These are phyloP conservation scores for Penicillium sp. DNA, from an alignment of 2,329 filamentous ascomycete species.

Conservation along the genomic window DNA sequence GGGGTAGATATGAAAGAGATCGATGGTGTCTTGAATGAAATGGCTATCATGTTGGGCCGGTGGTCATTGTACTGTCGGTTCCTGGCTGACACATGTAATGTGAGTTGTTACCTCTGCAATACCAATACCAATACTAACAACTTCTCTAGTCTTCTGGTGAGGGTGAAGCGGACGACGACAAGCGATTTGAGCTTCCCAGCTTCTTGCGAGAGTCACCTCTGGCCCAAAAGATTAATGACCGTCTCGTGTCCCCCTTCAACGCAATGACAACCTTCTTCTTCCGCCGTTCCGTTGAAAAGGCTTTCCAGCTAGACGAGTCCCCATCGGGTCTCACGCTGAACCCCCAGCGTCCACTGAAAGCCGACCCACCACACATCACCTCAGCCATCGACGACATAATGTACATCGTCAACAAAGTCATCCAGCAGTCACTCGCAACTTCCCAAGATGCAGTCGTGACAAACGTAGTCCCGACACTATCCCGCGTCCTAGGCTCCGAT, in stretches of 20 bases:
- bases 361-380: slow-evolving; percentile 85
- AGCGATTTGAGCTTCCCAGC: slow-evolving; percentile 65
- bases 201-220: slow-evolving; percentile 79
- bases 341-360: slow-evolving; percentile 67
- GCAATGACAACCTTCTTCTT: slow-evolving; percentile 95
- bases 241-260: slow-evolving; percentile 79
- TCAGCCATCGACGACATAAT: slow-evolving; percentile 97
- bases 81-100: slow-evolving; percentile 79
- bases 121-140: slow-evolving; percentile 8
- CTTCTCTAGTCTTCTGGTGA: slow-evolving; percentile 34
- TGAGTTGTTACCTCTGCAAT: slow-evolving; percentile 48
- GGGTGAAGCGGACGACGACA: slow-evolving; percentile 56
- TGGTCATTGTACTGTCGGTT: slow-evolving; percentile 95
- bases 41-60: slow-evolving; percentile 84
- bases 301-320: slow-evolving; percentile 91
- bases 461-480: slow-evolving; percentile 74
- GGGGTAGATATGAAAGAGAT: slow-evolving; percentile 96
- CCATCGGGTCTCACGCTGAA: slow-evolving; percentile 77
- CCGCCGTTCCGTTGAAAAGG: slow-evolving; percentile 91
- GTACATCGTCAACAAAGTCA: slow-evolving; percentile 94
- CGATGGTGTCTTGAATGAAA: slow-evolving; percentile 81
- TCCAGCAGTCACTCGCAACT: slow-evolving; percentile 83
- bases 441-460: slow-evolving; percentile 76
- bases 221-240: slow-evolving; percentile 71
- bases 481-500: slow-evolving; percentile 78